Evolutionary conservation across 1,284 basidiomycete species (phyloP).

Genomic region (Tetrapyrgos nigripes): DNA sequence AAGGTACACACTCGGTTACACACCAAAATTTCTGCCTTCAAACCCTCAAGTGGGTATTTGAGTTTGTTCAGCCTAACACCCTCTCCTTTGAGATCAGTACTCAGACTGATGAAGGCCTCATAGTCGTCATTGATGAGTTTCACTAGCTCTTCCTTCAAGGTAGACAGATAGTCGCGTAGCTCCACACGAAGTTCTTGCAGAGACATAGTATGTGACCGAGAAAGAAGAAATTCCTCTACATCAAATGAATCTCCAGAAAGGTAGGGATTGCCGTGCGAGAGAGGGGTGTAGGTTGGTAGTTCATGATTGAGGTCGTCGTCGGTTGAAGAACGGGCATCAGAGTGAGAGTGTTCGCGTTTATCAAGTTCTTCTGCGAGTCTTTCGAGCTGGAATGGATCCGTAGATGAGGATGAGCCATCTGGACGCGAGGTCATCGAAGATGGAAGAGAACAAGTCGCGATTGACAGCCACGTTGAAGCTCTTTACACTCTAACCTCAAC

Average conservation of each 20-base stretch:
- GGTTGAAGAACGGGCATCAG: slow-evolving; percentile 19
- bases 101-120: slow-evolving; percentile 95
- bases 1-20: slow-evolving; percentile 30
- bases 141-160: slow-evolving; percentile 91
- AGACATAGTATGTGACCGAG: slow-evolving; percentile 80
- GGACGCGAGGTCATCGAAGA: slow-evolving; percentile 1
- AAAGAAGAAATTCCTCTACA: slow-evolving; percentile 89
- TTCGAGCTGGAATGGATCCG: slow-evolving; percentile 70
- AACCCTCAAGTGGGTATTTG: slow-evolving; percentile 64
- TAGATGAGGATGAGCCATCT: slow-evolving; percentile 10
- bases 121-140: slow-evolving; percentile 98
- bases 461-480: no score
- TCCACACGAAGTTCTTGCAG: slow-evolving; percentile 88
- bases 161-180: slow-evolving; percentile 83
- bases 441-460: no score
- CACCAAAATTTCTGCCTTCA: slow-evolving; percentile 78
- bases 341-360: slow-evolving; percentile 52
- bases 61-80: slow-evolving; percentile 74
- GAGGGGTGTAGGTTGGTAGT: slow-evolving; percentile 77
- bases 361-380: slow-evolving; percentile 77
- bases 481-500: no score
- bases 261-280: slow-evolving; percentile 81
- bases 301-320: slow-evolving; percentile 43
- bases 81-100: slow-evolving; percentile 88
- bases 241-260: slow-evolving; percentile 76